phyloP scores from a whole-genome alignment of 2,329 filamentous ascomycete genomes.

The Metarhizium rileyi region DNA sequence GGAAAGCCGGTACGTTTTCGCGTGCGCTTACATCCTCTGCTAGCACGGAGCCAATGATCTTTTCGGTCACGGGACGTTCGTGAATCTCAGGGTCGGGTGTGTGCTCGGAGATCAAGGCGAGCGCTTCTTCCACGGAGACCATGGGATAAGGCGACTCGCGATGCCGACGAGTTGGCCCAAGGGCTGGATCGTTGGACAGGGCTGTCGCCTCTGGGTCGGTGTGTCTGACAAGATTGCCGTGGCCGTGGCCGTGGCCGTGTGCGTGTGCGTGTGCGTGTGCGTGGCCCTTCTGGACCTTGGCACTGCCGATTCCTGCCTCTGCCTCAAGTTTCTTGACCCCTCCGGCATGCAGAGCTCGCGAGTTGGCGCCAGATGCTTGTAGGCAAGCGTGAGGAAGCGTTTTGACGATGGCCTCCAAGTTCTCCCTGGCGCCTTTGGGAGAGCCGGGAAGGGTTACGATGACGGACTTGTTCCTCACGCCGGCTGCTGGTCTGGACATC shows the following conservation, averaged over 20 bases:
- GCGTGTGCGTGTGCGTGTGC: slow-evolving; percentile 27
- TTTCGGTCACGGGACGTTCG: slow-evolving; percentile 50
- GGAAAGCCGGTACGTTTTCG: slow-evolving; percentile 84
- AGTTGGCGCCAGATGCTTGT: slow-evolving; percentile 77
- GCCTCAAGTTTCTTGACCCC: slow-evolving; percentile 76
- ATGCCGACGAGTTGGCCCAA: slow-evolving; percentile 60
- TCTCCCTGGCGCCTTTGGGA: slow-evolving; percentile 90
- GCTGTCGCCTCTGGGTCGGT: slow-evolving; percentile 34
- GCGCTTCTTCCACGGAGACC: slow-evolving; percentile 74
- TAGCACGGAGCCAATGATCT: slow-evolving; percentile 66
- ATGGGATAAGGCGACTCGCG: slow-evolving; percentile 87
- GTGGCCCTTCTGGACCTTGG: slow-evolving; percentile 27
- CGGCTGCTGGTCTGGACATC: slow-evolving; percentile 91
- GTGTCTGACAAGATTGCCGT: slow-evolving; percentile 61
- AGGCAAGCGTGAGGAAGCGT: slow-evolving; percentile 92
- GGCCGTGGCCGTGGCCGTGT: slow-evolving; percentile 36
- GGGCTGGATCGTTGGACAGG: slow-evolving; percentile 47
- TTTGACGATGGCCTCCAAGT: slow-evolving; percentile 78
- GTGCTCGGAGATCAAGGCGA: slow-evolving; percentile 61
- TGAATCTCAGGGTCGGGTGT: slow-evolving; percentile 54
- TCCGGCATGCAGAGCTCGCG: slow-evolving; percentile 66
- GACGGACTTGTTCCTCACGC: slow-evolving; percentile 69
- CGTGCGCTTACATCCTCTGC: slow-evolving; percentile 71
- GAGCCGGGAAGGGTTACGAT: slow-evolving; percentile 89
- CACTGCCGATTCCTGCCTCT: slow-evolving; percentile 58